Percentiles rank a stretch among this genome's conserved stretches.
These are phyloP conservation scores for Russula lepida DNA, from an alignment of 768 basidiomycete species.

Conservation along the genomic window DNA sequence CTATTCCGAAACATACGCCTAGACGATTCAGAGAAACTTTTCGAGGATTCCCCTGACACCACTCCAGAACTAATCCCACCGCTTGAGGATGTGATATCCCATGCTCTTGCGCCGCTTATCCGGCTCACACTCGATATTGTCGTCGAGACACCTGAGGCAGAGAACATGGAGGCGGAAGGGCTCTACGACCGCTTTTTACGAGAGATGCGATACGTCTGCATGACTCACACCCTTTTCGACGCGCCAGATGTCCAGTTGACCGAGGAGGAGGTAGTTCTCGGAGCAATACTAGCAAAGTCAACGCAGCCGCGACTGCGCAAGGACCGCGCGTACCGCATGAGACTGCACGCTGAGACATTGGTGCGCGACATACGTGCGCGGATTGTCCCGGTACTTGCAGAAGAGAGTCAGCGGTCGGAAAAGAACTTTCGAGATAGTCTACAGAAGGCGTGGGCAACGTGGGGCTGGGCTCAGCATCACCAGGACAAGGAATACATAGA, in stretches of 20 bases:
- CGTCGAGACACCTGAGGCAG: slow-evolving; percentile 38
- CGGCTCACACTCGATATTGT: not conserved
- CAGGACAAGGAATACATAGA: slow-evolving; percentile 11
- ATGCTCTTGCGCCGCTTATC: slow-evolving; percentile 8
- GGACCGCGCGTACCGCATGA: slow-evolving; percentile 55
- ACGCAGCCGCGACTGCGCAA: slow-evolving; percentile 50
- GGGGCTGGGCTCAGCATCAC: slow-evolving; percentile 27
- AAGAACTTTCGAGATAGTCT: not conserved
- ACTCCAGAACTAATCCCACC: not conserved
- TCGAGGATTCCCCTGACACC: not conserved
- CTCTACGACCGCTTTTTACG: slow-evolving; percentile 49
- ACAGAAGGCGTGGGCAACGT: not conserved
- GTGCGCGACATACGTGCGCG: slow-evolving; percentile 39
- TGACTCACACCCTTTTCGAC: slow-evolving; percentile 56
- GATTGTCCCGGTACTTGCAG: not conserved
- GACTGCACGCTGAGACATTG: slow-evolving; percentile 45
- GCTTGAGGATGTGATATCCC: slow-evolving; percentile 10
- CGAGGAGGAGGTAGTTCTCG: slow-evolving; percentile 70
- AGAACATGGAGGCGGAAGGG: not conserved
- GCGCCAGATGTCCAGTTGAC: slow-evolving; percentile 44
- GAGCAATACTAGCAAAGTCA: slow-evolving; percentile 69
- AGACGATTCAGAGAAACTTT: slow-evolving; percentile 30
- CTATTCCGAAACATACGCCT: slow-evolving; percentile 58
- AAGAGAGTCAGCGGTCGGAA: not conserved
- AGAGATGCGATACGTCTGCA: slow-evolving; percentile 62